Evolutionary conservation across 2,329 filamentous ascomycete genomes (phyloP).

Genomic region (Cryphonectria nitschkei): DNA sequence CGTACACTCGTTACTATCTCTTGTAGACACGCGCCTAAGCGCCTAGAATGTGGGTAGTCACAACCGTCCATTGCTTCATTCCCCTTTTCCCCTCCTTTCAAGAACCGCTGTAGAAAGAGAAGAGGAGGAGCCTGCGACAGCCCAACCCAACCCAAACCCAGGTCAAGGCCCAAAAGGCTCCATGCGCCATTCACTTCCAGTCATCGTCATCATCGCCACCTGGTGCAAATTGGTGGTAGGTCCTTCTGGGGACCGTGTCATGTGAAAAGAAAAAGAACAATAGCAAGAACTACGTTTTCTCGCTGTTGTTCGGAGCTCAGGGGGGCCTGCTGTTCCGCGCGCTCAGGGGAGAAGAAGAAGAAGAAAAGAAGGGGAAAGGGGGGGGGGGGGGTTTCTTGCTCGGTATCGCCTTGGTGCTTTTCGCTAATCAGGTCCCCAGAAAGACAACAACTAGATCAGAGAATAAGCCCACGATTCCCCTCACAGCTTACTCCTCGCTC

Average conservation of each 20-base stretch:
- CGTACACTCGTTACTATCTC: slow-evolving; percentile 27
- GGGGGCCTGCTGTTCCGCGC: not conserved
- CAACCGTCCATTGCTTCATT: not conserved
- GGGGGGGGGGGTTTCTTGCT: no score
- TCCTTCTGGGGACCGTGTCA: not conserved
- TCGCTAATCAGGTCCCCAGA: not conserved
- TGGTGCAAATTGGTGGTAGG: not conserved
- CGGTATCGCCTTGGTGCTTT: not conserved
- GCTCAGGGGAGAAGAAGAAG: not conserved
- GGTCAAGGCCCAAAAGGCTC: not conserved
- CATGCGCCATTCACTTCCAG: not conserved
- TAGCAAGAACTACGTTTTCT: not conserved
- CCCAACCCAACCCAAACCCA: not conserved
- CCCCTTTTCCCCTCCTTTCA: not conserved
- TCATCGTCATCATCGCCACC: not conserved
- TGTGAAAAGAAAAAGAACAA: not conserved
- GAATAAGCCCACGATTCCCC: not conserved
- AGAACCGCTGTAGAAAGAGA: not conserved
- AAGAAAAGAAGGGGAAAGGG: no score
- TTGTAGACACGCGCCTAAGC: slow-evolving; percentile 6
- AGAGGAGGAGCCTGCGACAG: not conserved
- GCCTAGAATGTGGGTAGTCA: not conserved
- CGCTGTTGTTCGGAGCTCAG: not conserved
- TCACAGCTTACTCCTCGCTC: not conserved
- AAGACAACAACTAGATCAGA: not conserved